Evolutionary conservation across 148 eudicot species (phyloP).

Genomic region (Silene conica): DNA sequence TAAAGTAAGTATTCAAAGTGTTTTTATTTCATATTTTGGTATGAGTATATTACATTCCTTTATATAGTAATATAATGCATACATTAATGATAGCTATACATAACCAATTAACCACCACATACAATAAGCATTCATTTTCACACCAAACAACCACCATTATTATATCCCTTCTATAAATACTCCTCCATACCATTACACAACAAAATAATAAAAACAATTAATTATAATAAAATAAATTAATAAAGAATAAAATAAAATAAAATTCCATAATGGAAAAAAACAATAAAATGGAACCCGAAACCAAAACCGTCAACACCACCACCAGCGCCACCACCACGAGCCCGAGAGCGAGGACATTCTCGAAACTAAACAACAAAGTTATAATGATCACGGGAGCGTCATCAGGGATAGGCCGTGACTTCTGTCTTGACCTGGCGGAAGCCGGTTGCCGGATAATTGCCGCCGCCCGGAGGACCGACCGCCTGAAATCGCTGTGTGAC

Average conservation of each 20-base stretch:
- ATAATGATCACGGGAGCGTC: conserved; percentile 77
- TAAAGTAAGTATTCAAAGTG: background rate
- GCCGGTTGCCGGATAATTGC: conserved; percentile 57
- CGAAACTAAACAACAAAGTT: conserved; percentile 44
- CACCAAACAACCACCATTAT: conserved; percentile 16
- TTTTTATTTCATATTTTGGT: background rate
- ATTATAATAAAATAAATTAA: too few species aligned
- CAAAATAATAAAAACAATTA: background rate
- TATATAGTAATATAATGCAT: background rate
- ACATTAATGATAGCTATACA: background rate
- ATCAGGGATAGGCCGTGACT: conserved; percentile 58
- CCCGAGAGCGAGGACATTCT: background rate
- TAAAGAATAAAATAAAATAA: background rate
- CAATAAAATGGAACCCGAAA: background rate
- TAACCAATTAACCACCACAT: background rate
- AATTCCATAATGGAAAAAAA: background rate
- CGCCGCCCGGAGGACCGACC: conserved; percentile 55
- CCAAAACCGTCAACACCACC: background rate
- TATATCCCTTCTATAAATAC: background rate
- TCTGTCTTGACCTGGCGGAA: conserved; percentile 56
- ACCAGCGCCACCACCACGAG: conserved; percentile 19
- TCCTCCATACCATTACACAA: background rate
- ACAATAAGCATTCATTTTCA: conserved; percentile 4
- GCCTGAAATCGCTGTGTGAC: conserved; percentile 49
- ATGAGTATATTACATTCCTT: background rate